phyloP scores from a whole-genome alignment of 805 yeast genomes.

The Wickerhamomyces bisporus region DNA sequence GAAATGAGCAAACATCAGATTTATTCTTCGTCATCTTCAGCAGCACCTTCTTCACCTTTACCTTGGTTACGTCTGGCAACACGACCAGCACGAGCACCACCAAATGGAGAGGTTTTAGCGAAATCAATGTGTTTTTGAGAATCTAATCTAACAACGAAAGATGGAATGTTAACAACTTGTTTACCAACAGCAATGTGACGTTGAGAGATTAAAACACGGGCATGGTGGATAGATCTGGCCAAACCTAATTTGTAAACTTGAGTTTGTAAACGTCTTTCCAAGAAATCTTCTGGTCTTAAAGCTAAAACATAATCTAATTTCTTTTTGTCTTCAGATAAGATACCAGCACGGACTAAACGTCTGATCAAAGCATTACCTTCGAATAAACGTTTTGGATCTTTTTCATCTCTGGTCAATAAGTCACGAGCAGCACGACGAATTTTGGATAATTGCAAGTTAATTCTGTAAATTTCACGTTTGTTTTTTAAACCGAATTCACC shows the following conservation, averaged over 20 bases:
- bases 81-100: slow-evolving; percentile 99
- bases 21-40: slow-evolving; percentile 73
- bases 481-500: slow-evolving; percentile 99
- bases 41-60: slow-evolving; percentile 52
- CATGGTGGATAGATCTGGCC: slow-evolving; percentile 99
- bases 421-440: slow-evolving; percentile 99
- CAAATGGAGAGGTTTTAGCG: slow-evolving; percentile 98
- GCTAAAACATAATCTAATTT: slow-evolving; percentile 99
- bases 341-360: slow-evolving; percentile 99
- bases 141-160: slow-evolving; percentile 99
- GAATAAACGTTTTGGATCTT: slow-evolving; percentile 99
- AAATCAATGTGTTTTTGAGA: slow-evolving; percentile 99
- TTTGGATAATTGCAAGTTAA: slow-evolving; percentile 98
- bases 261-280: slow-evolving; percentile 99
- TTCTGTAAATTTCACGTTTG: slow-evolving; percentile 99
- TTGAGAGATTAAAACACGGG: slow-evolving; percentile 97
- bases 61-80: slow-evolving; percentile 78
- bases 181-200: slow-evolving; percentile 99
- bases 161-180: slow-evolving; percentile 98
- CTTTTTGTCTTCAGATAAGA: slow-evolving; percentile 98
- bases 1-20: slow-evolving; percentile 26
- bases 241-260: slow-evolving; percentile 99
- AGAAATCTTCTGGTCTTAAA: slow-evolving; percentile 96
- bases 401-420: slow-evolving; percentile 98
- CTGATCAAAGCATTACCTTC: slow-evolving; percentile 99